Conservation (phyloP, 352 stramenopile species). For the Phytophthora foliorum region DNA sequence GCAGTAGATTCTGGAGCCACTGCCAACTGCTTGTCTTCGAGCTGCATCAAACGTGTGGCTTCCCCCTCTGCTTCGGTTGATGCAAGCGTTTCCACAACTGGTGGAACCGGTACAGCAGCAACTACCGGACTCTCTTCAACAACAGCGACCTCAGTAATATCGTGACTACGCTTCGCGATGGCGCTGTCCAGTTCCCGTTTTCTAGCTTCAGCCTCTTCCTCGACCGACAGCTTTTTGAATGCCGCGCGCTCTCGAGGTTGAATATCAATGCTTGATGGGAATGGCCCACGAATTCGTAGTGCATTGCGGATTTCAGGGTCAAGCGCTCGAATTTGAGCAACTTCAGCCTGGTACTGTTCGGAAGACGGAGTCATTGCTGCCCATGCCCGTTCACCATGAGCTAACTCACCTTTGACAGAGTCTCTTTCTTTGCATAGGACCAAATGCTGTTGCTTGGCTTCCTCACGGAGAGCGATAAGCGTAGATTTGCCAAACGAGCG, state of each 20-base stretch:
- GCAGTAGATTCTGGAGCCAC: not conserved
- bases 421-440: conserved; percentile 62
- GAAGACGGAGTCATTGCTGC: conserved; percentile 56
- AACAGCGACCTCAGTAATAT: conserved; percentile 41
- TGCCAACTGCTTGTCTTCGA: conserved; percentile 24
- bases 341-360: conserved; percentile 73
- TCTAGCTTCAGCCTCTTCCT: conserved; percentile 77
- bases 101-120: not conserved
- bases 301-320: conserved; percentile 42
- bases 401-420: conserved; percentile 56
- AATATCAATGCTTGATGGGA: conserved; percentile 55
- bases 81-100: not conserved
- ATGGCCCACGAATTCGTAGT: conserved; percentile 61
- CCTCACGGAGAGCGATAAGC: conserved; percentile 71
- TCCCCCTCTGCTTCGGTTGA: conserved; percentile 11
- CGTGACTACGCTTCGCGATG: conserved; percentile 69
- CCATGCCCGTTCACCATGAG: conserved; percentile 56
- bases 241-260: conserved; percentile 60
- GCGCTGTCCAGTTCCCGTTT: conserved; percentile 66
- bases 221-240: conserved; percentile 87
- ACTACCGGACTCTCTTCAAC: conserved; percentile 5
- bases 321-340: conserved; percentile 57
- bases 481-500: conserved; percentile 68
- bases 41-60: conserved; percentile 15
- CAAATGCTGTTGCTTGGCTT: conserved; percentile 67